Percentiles rank a stretch among this genome's conserved stretches.
Conservation (phyloP, 495 filamentous ascomycete genomes). For the Delitschia confertaspora region DNA sequence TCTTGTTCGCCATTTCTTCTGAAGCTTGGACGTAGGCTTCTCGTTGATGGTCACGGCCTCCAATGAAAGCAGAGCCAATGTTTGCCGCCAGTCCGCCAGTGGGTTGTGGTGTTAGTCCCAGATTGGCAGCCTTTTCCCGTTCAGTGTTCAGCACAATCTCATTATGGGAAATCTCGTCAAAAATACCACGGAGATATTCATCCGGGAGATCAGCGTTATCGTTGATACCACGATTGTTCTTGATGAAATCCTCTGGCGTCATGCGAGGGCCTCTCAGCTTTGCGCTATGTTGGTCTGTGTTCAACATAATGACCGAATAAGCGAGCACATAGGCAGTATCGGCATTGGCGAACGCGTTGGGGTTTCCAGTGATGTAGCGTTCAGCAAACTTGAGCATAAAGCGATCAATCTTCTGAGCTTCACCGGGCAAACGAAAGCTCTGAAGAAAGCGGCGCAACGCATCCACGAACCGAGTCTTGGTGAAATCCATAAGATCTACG, state of each 20-base stretch:
- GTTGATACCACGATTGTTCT: conserved; percentile 98
- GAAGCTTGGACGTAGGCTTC: conserved; percentile 92
- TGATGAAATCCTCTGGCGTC: conserved; percentile 95
- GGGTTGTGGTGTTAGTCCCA: conserved; percentile 51
- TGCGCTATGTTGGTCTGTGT: conserved; percentile 75
- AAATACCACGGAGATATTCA: conserved; percentile 84
- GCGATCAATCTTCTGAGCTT: conserved; percentile 98
- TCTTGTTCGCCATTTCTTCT: conserved; percentile 85
- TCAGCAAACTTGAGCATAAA: conserved; percentile 99
- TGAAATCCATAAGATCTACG: conserved; percentile 90
- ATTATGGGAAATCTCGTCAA: conserved; percentile 79
- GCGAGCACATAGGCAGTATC: conserved; percentile 94
- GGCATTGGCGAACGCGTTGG: conserved; percentile 94
- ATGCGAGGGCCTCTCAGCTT: conserved; percentile 77
- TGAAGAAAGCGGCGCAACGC: conserved; percentile 85
- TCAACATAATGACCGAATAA: conserved; percentile 76
- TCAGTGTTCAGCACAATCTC: conserved; percentile 95
- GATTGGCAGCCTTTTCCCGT: conserved; percentile 71
- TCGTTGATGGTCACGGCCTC: conserved; percentile 80
- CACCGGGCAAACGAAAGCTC: conserved; percentile 87
- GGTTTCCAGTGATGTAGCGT: conserved; percentile 87
- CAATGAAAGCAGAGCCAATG: conserved; percentile 81
- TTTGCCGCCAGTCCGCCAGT: conserved; percentile 68
- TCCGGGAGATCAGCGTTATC: conserved; percentile 89
- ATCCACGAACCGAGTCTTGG: conserved; percentile 88